phyloP scores from a whole-genome alignment of 805 yeast genomes.

The Yarrowia keelungensis region DNA sequence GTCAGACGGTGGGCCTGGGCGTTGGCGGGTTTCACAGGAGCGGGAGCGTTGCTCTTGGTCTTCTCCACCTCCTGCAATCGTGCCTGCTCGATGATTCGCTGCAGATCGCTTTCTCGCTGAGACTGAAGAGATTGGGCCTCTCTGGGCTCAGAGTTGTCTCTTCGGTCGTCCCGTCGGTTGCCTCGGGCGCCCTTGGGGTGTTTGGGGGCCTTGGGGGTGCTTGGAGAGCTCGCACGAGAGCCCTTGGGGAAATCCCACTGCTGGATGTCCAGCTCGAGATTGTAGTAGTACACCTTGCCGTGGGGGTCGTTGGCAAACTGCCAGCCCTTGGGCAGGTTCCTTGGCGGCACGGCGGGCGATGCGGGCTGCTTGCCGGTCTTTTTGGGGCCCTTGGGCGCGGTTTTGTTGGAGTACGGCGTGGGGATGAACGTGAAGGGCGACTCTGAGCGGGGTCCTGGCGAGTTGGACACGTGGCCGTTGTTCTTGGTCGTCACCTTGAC shows the following conservation, averaged over 20 bases:
- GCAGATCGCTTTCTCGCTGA: conserved; percentile 46
- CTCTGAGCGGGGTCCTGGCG: conserved; percentile 32
- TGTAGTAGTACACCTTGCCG: conserved; percentile 34
- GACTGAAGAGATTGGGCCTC: conserved; percentile 22
- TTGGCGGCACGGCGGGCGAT: conserved; percentile 11
- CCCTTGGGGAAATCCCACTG: conserved; percentile 40
- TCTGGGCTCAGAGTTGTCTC: conserved; percentile 42
- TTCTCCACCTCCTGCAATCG: not conserved
- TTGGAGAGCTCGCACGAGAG: not conserved
- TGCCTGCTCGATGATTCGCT: conserved; percentile 54
- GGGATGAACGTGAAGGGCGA: conserved; percentile 43
- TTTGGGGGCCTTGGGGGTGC: conserved; percentile 44
- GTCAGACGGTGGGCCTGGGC: conserved; percentile 43
- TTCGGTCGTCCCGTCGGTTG: conserved; percentile 44
- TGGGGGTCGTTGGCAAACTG: conserved; percentile 13
- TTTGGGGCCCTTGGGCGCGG: conserved; percentile 43
- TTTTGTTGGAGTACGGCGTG: conserved; percentile 17
- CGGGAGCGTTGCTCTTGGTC: not conserved
- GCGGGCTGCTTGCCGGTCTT: not conserved
- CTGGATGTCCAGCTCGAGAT: conserved; percentile 8
- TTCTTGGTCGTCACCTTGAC: not conserved
- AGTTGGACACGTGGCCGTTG: not conserved
- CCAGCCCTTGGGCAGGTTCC: conserved; percentile 21
- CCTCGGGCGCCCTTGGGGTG: conserved; percentile 43
- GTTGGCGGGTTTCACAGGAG: conserved; percentile 34